Evolutionary conservation across 352 stramenopile species (phyloP).

Genomic region (Globisporangium alternatum): DNA sequence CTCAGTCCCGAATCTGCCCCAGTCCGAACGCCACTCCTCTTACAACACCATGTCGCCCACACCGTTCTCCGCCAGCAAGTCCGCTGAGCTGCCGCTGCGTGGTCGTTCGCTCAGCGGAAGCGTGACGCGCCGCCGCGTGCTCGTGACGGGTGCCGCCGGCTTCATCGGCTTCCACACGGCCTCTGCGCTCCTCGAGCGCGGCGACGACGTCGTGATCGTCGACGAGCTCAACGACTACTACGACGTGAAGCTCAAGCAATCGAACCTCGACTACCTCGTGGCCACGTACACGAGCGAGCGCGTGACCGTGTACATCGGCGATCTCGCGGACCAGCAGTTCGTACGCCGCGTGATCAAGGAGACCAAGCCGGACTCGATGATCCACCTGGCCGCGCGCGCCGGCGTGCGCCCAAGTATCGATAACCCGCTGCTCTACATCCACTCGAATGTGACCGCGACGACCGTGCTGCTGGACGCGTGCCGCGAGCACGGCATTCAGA

Average conservation of each 20-base stretch:
- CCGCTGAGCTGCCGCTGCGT: constrained; percentile 10
- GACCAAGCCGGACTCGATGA: constrained; percentile 78
- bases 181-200: constrained; percentile 78
- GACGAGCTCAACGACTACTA: constrained; percentile 99
- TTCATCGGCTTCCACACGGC: constrained; percentile 98
- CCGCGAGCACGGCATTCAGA: constrained; percentile 66
- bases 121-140: constrained; percentile 5
- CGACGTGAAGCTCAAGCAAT: constrained; percentile 95
- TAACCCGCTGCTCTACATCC: constrained; percentile 97
- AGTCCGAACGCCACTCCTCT: background rate
- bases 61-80: constrained; percentile 22
- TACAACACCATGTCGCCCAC: constrained; percentile 29
- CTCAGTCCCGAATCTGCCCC: constrained; percentile 3
- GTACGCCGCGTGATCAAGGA: constrained; percentile 90
- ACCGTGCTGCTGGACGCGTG: constrained; percentile 93
- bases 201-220: constrained; percentile 93
- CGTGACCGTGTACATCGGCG: constrained; percentile 84
- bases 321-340: constrained; percentile 93
- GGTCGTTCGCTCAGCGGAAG: constrained; percentile 6
- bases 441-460: constrained; percentile 95
- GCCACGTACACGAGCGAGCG: constrained; percentile 45
- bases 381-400: constrained; percentile 95
- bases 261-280: constrained; percentile 89
- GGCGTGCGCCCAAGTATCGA: constrained; percentile 97
- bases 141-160: constrained; percentile 93